Conservation (phyloP, 2,329 filamentous ascomycete genomes). For the Pseudophaeomoniella oleicola region DNA sequence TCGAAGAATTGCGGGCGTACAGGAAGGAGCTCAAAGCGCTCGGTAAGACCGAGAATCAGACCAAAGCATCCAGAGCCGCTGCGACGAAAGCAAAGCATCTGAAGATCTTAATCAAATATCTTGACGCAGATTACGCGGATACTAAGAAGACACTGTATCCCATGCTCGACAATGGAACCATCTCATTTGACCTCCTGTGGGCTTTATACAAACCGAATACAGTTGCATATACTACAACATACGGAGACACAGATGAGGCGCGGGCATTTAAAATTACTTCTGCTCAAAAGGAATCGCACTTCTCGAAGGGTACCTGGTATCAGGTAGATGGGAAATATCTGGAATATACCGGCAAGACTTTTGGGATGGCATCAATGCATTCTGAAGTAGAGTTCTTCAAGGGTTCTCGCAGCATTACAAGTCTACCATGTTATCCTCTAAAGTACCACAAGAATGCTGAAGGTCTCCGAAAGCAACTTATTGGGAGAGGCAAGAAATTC, state of each 20-base stretch:
- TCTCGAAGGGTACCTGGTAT: constrained; percentile 63
- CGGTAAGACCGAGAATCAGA: constrained; percentile 41
- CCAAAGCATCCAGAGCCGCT: constrained; percentile 22
- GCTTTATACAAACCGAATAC: constrained; percentile 79
- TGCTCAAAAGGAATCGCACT: constrained; percentile 48
- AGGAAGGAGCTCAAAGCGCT: constrained; percentile 51
- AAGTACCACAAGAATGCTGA: constrained; percentile 63
- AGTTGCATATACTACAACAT: constrained; percentile 62
- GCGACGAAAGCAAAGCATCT: constrained; percentile 32
- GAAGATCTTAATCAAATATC: constrained; percentile 58
- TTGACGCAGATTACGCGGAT: constrained; percentile 68
- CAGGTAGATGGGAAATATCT: constrained; percentile 61
- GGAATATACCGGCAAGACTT: constrained; percentile 77
- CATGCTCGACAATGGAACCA: constrained; percentile 65
- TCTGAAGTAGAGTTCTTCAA: constrained; percentile 63
- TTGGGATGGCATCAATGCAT: constrained; percentile 58
- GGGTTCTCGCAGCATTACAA: constrained; percentile 69
- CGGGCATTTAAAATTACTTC: constrained; percentile 71
- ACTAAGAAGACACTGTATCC: constrained; percentile 69
- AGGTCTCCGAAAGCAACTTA: constrained; percentile 48
- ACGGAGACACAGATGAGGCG: constrained; percentile 61
- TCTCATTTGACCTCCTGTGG: constrained; percentile 76
- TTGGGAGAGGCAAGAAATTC: constrained; percentile 75
- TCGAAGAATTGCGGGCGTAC: constrained; percentile 57
- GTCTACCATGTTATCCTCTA: constrained; percentile 60